Evolutionary conservation across 1,284 basidiomycete species (phyloP).

Genomic region (Melampsora americana): DNA sequence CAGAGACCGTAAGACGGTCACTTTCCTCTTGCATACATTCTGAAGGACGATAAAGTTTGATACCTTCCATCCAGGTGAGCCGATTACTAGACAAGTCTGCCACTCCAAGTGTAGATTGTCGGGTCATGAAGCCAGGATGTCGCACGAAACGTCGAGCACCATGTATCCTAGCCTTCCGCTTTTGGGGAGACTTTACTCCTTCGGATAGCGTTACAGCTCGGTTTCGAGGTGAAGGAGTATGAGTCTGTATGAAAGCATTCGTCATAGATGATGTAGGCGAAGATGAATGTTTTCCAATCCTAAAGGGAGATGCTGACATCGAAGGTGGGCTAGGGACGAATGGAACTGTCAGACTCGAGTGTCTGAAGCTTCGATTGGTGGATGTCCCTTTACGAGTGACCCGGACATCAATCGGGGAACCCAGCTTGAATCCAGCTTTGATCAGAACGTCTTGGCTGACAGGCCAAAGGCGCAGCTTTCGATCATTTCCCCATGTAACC

Average conservation of each 20-base stretch:
- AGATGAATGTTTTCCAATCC: conserved; percentile 26
- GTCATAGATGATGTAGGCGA: conserved; percentile 30
- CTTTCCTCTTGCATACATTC: conserved; percentile 55
- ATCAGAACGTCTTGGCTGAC: conserved; percentile 65
- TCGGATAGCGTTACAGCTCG: conserved; percentile 13
- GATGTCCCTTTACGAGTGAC: conserved; percentile 56
- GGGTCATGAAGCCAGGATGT: conserved; percentile 50
- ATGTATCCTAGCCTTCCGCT: neutral
- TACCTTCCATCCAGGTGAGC: conserved; percentile 67
- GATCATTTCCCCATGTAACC: conserved; percentile 95
- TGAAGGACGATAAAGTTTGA: conserved; percentile 63
- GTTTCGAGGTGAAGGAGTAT: conserved; percentile 27
- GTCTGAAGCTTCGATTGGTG: conserved; percentile 44
- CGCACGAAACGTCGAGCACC: conserved; percentile 28
- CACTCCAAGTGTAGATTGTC: conserved; percentile 62
- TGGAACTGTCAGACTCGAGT: conserved; percentile 37
- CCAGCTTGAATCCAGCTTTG: conserved; percentile 58
- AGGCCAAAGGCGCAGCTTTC: conserved; percentile 87
- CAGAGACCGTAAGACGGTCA: conserved; percentile 66
- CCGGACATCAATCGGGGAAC: conserved; percentile 58
- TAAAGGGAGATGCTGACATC: conserved; percentile 33
- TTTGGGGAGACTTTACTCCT: neutral
- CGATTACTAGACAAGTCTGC: conserved; percentile 59
- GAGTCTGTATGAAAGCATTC: conserved; percentile 3
- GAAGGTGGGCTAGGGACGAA: conserved; percentile 31